Evolutionary conservation across 164 flowering plant species (phyloP).

Genomic region (Taxillus chinensis): DNA sequence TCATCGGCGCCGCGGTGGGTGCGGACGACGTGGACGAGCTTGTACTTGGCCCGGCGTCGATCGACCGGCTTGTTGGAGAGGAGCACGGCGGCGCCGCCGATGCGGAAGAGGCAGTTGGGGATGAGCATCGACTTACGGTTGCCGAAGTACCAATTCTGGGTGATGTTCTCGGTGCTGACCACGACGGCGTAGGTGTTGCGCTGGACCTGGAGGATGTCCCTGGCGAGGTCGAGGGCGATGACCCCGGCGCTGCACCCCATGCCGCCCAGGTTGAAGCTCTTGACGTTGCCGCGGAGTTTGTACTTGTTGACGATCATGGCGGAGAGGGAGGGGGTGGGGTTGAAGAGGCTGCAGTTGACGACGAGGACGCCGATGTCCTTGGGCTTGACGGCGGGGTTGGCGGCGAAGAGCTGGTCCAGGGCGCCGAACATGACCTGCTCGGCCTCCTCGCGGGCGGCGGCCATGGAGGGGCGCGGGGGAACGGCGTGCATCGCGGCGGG

Average conservation of each 20-base stretch:
- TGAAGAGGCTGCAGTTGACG: constrained; percentile 72
- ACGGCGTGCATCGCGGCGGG: constrained; percentile 40
- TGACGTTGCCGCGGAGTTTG: constrained; percentile 54
- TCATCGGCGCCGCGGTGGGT: constrained; percentile 74
- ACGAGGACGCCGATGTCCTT: constrained; percentile 71
- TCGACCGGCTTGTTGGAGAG: constrained; percentile 50
- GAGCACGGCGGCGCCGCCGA: constrained; percentile 67
- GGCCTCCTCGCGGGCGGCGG: constrained; percentile 43
- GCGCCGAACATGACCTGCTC: constrained; percentile 74
- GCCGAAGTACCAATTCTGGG: constrained; percentile 81
- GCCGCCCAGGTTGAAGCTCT: constrained; percentile 63
- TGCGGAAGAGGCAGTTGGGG: constrained; percentile 72
- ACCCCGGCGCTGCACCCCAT: constrained; percentile 91
- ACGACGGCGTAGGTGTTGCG: constrained; percentile 65
- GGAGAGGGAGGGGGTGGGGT: constrained; percentile 72
- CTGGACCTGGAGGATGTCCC: constrained; percentile 62
- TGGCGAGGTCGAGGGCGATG: constrained; percentile 64
- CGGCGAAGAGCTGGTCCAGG: constrained; percentile 43
- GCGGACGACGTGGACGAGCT: constrained; percentile 60
- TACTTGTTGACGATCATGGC: constrained; percentile 76
- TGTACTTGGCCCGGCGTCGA: constrained; percentile 53
- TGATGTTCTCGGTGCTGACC: constrained; percentile 78
- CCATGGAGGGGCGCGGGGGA: constrained; percentile 40
- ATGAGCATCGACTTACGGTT: constrained; percentile 68
- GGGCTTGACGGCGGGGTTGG: constrained; percentile 37